Evolutionary conservation across 768 basidiomycete genomes (phyloP), one percentile per base, ranked within the genome.

Genomic region (Austroboletus eburneus): DNA sequence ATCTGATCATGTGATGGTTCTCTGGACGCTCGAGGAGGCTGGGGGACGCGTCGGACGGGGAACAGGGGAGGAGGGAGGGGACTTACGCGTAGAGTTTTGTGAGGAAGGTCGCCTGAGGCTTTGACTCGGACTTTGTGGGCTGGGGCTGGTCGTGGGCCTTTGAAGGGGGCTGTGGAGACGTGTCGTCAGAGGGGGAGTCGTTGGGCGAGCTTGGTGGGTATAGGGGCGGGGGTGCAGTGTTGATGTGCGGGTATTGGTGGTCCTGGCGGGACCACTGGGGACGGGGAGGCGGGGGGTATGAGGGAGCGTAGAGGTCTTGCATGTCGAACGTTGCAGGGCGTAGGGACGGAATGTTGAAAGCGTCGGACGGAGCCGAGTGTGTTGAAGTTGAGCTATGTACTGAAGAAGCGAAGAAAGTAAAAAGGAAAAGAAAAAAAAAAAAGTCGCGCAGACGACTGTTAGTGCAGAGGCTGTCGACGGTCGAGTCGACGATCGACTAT

Each of bases 1-100:
- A 96, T 43, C 92, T 86, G 65, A 96, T 94, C 87, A 95, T 94
- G 66, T 92, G 88, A 57, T 93, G 88, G 69, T 94, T 93, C 69
- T 94, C 91, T 47, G 87, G 81, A 39, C 90, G 84, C 66, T 92
- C 91, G 63, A 92, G 81, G 41, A 92, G 83, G 42, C 90, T 92
- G 59, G 44, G 23, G 21, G 46, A 51, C 56, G 57, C 54, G 54
- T 52, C 27, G 45, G 54, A 55, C 43, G 55, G 57, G 42, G 57
- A 16, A 36, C 22, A 18, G 17, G 40, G 43, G 33, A 40, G 32
- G 29, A 33, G 44, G 24, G 35, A 42, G n/a, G 27, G 9, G 25
- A 83, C 87, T 60, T 62, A 91, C 91, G 87, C 86, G 79, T 94
- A 96, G 41, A 96, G 80, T 77, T 94, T 95, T 67, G 92, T 96